These are phyloP conservation scores for Mycosarcoma maydis DNA, from an alignment of 1,284 basidiomycete genomes.

Conservation along the genomic window DNA sequence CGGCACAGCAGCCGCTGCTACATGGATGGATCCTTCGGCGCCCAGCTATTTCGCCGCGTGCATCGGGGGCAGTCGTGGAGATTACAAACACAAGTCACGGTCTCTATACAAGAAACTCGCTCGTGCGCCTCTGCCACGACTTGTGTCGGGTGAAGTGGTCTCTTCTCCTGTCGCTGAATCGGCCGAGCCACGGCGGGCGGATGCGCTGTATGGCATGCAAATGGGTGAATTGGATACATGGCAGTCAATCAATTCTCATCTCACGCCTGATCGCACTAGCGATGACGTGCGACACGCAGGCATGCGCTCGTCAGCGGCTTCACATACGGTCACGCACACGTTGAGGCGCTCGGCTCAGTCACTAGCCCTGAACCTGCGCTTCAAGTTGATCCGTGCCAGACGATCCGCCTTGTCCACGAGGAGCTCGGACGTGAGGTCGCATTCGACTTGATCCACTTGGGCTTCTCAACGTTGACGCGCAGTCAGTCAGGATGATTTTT, in stretches of 20 bases:
- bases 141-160: conserved; percentile 30
- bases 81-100: conserved; percentile 4
- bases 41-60: conserved; percentile 41
- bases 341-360: conserved; percentile 35
- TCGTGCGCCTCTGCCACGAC: conserved; percentile 17
- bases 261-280: background rate
- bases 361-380: conserved; percentile 35
- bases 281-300: background rate
- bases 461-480: too few relatives aligned
- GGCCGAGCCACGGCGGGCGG: too few relatives aligned
- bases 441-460: background rate
- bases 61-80: conserved; percentile 1
- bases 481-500: too few relatives aligned
- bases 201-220: too few relatives aligned
- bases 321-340: conserved; percentile 3
- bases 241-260: background rate
- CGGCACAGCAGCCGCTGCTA: conserved; percentile 42
- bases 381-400: conserved; percentile 40
- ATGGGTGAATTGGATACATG: background rate
- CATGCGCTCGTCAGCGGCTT: background rate
- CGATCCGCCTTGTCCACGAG: conserved; percentile 8
- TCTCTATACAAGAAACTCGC: conserved; percentile 21
- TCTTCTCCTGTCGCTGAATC: conserved; percentile 10
- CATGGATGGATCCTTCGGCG: conserved; percentile 45
- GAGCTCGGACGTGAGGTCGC: conserved; percentile 8